phyloP scores from a whole-genome alignment of 345 rosid species.

The Luvunga scandens region DNA sequence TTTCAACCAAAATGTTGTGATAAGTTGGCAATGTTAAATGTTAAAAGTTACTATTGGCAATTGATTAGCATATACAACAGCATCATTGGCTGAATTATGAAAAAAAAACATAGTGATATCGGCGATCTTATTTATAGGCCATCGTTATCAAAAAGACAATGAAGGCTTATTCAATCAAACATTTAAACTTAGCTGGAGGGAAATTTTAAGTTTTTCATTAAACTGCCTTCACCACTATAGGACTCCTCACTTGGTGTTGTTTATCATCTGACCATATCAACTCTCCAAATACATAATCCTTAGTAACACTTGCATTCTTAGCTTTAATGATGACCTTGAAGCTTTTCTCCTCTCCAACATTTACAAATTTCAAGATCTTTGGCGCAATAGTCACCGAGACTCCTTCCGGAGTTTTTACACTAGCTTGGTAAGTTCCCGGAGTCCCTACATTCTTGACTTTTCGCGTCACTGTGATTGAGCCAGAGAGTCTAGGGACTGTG shows the following conservation, averaged over 20 bases:
- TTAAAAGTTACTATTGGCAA: no score
- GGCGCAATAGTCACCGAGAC: constrained; percentile 54
- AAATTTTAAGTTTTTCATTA: no score
- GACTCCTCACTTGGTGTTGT: constrained; percentile 71
- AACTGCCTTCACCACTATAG: constrained; percentile 44
- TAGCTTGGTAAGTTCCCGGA: constrained; percentile 50
- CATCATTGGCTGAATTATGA: no score
- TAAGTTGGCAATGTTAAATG: no score
- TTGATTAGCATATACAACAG: no score
- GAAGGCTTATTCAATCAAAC: no score
- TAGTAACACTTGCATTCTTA: constrained; percentile 9
- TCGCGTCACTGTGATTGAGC: constrained; percentile 39
- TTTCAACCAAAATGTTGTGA: no score
- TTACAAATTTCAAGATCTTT: constrained; percentile 38
- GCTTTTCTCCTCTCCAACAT: constrained; percentile 54
- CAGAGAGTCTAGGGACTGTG: constrained; percentile 36
- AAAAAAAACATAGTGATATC: no score
- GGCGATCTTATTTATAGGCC: no score
- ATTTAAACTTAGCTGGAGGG: no score
- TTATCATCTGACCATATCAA: constrained; percentile 65
- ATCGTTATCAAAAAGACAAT: no score
- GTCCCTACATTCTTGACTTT: constrained; percentile 66
- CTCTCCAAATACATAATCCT: constrained; percentile 53
- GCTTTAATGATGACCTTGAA: constrained; percentile 45
- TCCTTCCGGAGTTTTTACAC: constrained; percentile 38